Evolutionary conservation across 352 stramenopile genomes (phyloP).

Genomic region (Peronospora farinosa): DNA sequence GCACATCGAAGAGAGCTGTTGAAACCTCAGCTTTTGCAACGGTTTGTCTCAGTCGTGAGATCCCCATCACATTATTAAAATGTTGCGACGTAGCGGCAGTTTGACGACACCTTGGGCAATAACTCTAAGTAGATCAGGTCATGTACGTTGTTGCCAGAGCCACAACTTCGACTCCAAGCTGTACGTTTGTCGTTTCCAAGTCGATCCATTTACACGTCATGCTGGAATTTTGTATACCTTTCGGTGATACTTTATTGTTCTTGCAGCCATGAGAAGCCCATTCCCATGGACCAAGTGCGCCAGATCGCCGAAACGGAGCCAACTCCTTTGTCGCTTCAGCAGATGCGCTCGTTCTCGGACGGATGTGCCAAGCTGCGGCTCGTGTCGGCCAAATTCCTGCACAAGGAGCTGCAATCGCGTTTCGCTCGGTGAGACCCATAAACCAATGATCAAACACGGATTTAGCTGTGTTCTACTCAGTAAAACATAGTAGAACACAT

Average conservation of each 20-base stretch:
- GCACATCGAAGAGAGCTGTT: too few relatives aligned
- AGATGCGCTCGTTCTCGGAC: conserved; percentile 77
- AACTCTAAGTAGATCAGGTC: too few relatives aligned
- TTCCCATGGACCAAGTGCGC: conserved; percentile 61
- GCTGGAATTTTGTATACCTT: conserved; percentile 1
- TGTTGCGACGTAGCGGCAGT: too few relatives aligned
- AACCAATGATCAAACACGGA: background rate
- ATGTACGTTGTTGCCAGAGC: too few relatives aligned
- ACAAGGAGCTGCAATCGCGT: conserved; percentile 73
- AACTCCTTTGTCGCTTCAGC: conserved; percentile 67
- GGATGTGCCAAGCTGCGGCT: conserved; percentile 53
- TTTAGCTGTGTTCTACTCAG: background rate
- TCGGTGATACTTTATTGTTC: conserved; percentile 5
- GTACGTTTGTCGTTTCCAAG: too few relatives aligned
- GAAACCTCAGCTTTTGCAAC: too few relatives aligned
- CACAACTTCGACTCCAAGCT: too few relatives aligned
- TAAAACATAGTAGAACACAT: too few relatives aligned
- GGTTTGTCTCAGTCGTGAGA: too few relatives aligned
- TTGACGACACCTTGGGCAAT: too few relatives aligned
- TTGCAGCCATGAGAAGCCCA: conserved; percentile 21
- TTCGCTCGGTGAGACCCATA: conserved; percentile 42
- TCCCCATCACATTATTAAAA: too few relatives aligned
- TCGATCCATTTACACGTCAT: too few relatives aligned
- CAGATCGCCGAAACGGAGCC: conserved; percentile 47
- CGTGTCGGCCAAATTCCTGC: conserved; percentile 60